phyloP scores from a whole-genome alignment of 2,329 filamentous ascomycete genomes.

The Rhynchosporium secalis region DNA sequence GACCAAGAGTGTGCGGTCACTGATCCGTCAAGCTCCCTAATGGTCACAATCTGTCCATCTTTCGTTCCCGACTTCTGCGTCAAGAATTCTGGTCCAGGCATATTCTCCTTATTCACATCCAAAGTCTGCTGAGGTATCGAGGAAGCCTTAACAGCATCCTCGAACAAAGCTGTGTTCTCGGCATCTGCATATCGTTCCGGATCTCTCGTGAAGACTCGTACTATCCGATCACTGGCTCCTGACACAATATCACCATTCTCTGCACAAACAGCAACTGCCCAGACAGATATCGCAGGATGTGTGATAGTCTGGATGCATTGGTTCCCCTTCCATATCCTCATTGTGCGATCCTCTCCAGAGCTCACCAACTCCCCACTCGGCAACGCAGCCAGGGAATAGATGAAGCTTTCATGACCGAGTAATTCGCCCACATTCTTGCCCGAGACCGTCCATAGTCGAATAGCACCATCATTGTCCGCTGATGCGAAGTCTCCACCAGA shows the following conservation, averaged over 20 bases:
- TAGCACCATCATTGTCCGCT: constrained; percentile 87
- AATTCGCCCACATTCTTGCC: constrained; percentile 77
- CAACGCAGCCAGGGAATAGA: constrained; percentile 78
- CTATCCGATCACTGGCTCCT: constrained; percentile 83
- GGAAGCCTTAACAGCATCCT: constrained; percentile 77
- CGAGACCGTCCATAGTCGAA: constrained; percentile 82
- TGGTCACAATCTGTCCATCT: constrained; percentile 94
- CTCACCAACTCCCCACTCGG: constrained; percentile 88
- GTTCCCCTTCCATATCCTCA: constrained; percentile 80
- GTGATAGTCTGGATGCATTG: constrained; percentile 94
- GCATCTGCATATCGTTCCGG: constrained; percentile 68
- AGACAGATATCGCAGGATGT: constrained; percentile 94
- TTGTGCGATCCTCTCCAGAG: constrained; percentile 90
- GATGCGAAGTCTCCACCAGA: constrained; percentile 92
- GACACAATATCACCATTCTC: constrained; percentile 91
- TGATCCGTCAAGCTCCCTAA: constrained; percentile 76
- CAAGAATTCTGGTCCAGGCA: constrained; percentile 86
- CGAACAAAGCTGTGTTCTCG: constrained; percentile 70
- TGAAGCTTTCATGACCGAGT: constrained; percentile 89
- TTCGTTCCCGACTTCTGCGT: constrained; percentile 83
- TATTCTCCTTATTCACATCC: constrained; percentile 85
- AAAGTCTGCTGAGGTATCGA: constrained; percentile 86
- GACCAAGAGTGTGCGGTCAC: constrained; percentile 92
- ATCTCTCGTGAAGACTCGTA: constrained; percentile 79
- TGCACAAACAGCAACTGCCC: constrained; percentile 80